These are phyloP conservation scores for Fusarium torreyae DNA, from an alignment of 2,329 filamentous ascomycete species.

Conservation along the genomic window DNA sequence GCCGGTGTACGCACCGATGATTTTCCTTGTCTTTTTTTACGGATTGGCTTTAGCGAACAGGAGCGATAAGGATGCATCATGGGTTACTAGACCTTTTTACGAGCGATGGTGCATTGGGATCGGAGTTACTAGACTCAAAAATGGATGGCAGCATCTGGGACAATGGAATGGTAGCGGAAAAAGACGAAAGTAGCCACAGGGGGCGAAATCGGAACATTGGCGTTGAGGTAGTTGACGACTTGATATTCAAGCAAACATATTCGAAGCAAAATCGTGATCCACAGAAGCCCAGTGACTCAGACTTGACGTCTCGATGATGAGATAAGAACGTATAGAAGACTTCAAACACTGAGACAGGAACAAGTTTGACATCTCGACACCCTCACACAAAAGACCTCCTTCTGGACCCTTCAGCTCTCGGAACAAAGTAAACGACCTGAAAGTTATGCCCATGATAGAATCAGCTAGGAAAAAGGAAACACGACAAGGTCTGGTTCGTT, in stretches of 20 bases:
- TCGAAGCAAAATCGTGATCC: neutral
- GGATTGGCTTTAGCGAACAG: conserved; percentile 5
- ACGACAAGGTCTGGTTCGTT: conserved; percentile 1
- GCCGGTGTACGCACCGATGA: neutral
- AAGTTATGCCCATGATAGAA: neutral
- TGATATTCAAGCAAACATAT: conserved; percentile 21
- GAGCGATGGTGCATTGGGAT: conserved; percentile 31
- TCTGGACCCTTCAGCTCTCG: conserved; percentile 4
- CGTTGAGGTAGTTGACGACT: conserved; percentile 34
- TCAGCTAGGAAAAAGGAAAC: conserved; percentile 19
- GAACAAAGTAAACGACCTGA: conserved; percentile 6
- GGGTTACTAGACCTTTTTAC: conserved; percentile 45
- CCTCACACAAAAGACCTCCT: neutral
- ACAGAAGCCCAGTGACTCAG: neutral
- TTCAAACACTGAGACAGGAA: neutral
- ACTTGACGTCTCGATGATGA: neutral
- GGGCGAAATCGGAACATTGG: conserved; percentile 34
- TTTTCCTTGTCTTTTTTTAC: conserved; percentile 7
- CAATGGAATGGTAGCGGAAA: conserved; percentile 20
- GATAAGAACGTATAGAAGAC: neutral
- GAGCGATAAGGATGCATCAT: conserved; percentile 26
- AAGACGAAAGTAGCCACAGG: conserved; percentile 32
- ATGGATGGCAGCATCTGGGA: conserved; percentile 31
- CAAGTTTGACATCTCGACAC: neutral
- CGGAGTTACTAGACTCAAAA: conserved; percentile 43